Evolutionary conservation across 2,329 filamentous ascomycete genomes (phyloP), one percentile per base, ranked within the genome.

Genomic region (Aureobasidium musti): DNA sequence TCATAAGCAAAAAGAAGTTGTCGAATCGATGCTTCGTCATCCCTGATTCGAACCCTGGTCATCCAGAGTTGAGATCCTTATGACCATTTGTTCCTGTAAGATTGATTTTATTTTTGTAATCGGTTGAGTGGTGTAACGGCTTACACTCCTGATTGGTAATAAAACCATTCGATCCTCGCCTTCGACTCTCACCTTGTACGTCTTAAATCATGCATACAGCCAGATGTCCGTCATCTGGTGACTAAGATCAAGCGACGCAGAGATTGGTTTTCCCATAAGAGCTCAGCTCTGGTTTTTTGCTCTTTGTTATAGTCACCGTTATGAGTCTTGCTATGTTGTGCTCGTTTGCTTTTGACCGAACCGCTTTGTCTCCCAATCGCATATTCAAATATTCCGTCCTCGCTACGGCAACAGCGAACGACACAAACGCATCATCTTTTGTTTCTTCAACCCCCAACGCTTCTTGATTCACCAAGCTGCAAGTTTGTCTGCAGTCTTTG

Each of bases 191-290:
- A 17, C 23, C 45, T 23, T 28, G 45, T 49, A 49, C 45, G 45
- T 17, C 45, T 49, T 49, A 49, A 49, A 49, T 49, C 45, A 49
- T 49, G 45, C 23, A 47, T 49, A 43, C 17, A 49, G 45, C 45
- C 45, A 17, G n/a, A 28, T 49, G 45, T 49, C 45, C 45, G 45
- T 14, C 45, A 49, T 49, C 4, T 49, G 45, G 45, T 49, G 45
- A 14, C 45, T 49, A 7, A 17, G 21, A 49, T 49, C 21, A 28
- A 49, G 45, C 21, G 45, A 6, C 23, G 23, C n/a, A 28, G 45
- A 49, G 13, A 23, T 6, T 14, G 21, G 45, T 49, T 49, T 49
- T 49, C 45, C 45, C 45, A 49, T 26, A 28, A 6, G 45, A 49
- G 39, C 39, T 43, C 39, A 43, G 39, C 39, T 43, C 39, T 49